Conservation (phyloP, 2,329 filamentous ascomycete genomes). For the Blastomyces parvus region DNA sequence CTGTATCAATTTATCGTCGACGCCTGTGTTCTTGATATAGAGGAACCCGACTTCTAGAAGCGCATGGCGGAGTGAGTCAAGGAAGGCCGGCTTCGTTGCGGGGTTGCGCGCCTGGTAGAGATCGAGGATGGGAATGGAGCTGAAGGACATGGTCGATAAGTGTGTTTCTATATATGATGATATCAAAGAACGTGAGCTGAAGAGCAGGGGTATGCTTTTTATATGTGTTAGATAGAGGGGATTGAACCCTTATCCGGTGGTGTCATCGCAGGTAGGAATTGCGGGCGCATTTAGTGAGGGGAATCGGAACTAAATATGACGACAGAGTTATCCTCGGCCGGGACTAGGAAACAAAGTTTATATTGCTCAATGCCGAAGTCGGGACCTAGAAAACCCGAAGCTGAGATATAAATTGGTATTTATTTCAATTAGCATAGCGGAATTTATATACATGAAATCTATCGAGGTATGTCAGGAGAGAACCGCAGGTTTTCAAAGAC, state of each 20-base stretch:
- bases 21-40: slow-evolving; percentile 71
- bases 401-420: neutral
- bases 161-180: neutral
- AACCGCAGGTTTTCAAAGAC: neutral
- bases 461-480: neutral
- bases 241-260: neutral
- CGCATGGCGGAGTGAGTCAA: slow-evolving; percentile 60
- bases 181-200: neutral
- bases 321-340: neutral
- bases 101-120: slow-evolving; percentile 56
- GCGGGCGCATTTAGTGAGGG: neutral
- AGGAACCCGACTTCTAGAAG: slow-evolving; percentile 81
- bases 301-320: neutral
- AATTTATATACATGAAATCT: neutral
- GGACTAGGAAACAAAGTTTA: neutral
- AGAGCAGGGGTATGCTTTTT: neutral
- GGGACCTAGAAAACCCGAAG: neutral
- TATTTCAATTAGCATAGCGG: neutral
- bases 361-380: neutral
- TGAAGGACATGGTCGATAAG: slow-evolving; percentile 53
- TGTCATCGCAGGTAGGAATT: neutral
- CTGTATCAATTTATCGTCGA: slow-evolving; percentile 55
- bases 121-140: slow-evolving; percentile 66
- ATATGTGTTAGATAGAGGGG: neutral
- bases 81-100: slow-evolving; percentile 61